These are phyloP conservation scores for Tetracladium setigerum DNA, from an alignment of 495 filamentous ascomycete genomes.

Conservation along the genomic window DNA sequence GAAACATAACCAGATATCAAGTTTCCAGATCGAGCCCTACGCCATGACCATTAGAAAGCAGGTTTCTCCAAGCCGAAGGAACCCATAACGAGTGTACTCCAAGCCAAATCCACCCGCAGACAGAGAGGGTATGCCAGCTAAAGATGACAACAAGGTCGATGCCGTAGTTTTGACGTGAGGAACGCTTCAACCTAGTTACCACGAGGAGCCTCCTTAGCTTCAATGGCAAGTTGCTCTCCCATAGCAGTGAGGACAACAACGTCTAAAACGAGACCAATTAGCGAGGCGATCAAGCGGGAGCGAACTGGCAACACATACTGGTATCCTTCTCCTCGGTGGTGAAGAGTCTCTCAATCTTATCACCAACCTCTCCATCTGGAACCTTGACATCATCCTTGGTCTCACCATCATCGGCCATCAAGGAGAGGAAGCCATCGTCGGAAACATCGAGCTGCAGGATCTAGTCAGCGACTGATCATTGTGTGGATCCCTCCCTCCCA, in stretches of 20 bases:
- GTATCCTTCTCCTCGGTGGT: slow-evolving; percentile 66
- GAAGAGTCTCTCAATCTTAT: slow-evolving; percentile 73
- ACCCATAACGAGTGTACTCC: slow-evolving; percentile 9
- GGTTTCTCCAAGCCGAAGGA: slow-evolving; percentile 18
- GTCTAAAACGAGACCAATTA: slow-evolving; percentile 44
- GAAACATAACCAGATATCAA: slow-evolving; percentile 25
- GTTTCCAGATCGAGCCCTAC: slow-evolving; percentile 21
- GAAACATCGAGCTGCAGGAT: slow-evolving; percentile 65
- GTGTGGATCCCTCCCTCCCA: background rate
- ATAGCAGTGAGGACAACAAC: slow-evolving; percentile 90
- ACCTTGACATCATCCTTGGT: slow-evolving; percentile 93
- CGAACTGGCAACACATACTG: slow-evolving; percentile 53
- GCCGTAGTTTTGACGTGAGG: slow-evolving; percentile 15
- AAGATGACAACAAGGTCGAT: slow-evolving; percentile 22
- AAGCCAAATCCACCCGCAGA: slow-evolving; percentile 10
- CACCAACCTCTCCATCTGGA: slow-evolving; percentile 80
- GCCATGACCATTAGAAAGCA: slow-evolving; percentile 23
- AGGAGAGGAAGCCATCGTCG: slow-evolving; percentile 85
- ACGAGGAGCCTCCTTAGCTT: slow-evolving; percentile 80
- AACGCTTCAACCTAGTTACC: slow-evolving; percentile 17
- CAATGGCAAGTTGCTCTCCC: slow-evolving; percentile 88
- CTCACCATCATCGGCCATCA: slow-evolving; percentile 73
- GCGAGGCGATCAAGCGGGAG: background rate
- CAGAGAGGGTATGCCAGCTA: slow-evolving; percentile 14
- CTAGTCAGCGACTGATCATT: too few relatives aligned